Conservation (phyloP, 495 filamentous ascomycete genomes). For the Talaromyces proteolyticus region DNA sequence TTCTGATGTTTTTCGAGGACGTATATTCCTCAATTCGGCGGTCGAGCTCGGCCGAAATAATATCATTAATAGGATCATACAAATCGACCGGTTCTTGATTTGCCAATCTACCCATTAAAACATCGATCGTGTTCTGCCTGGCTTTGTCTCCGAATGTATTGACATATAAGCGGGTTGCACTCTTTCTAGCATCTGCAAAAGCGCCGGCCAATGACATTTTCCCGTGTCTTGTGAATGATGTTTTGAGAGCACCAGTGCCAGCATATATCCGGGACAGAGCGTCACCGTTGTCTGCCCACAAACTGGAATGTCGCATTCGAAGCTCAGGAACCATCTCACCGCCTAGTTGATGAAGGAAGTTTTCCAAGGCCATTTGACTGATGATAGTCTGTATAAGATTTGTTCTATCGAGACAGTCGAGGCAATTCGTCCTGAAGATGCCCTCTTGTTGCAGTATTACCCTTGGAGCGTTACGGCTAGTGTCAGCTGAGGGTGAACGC, state of each 20-base stretch:
- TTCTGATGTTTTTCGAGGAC: slow-evolving; percentile 43
- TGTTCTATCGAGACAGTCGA: slow-evolving; percentile 93
- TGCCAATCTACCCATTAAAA: slow-evolving; percentile 76
- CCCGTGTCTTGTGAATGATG: slow-evolving; percentile 90
- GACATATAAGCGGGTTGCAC: slow-evolving; percentile 86
- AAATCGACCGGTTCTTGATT: slow-evolving; percentile 79
- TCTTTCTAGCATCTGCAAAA: slow-evolving; percentile 92
- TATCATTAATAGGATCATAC: slow-evolving; percentile 91
- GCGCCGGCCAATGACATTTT: slow-evolving; percentile 95
- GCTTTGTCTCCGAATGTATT: slow-evolving; percentile 96
- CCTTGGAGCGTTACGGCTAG: slow-evolving; percentile 20
- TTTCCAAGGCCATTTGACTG: slow-evolving; percentile 82
- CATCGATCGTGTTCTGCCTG: slow-evolving; percentile 89
- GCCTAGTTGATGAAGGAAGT: slow-evolving; percentile 65
- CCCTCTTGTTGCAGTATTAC: slow-evolving; percentile 87
- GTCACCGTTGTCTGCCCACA: slow-evolving; percentile 99
- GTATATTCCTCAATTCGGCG: slow-evolving; percentile 52
- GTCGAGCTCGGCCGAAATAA: slow-evolving; percentile 67
- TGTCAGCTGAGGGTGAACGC: slow-evolving; percentile 11
- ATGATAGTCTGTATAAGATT: slow-evolving; percentile 96
- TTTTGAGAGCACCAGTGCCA: slow-evolving; percentile 90
- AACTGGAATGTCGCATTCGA: slow-evolving; percentile 79
- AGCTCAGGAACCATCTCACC: slow-evolving; percentile 68
- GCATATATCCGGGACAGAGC: slow-evolving; percentile 93
- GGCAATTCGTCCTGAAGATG: slow-evolving; percentile 90